Evolutionary conservation across 2,329 filamentous ascomycete genomes (phyloP).

Genomic region (Sphaerulina populicola): DNA sequence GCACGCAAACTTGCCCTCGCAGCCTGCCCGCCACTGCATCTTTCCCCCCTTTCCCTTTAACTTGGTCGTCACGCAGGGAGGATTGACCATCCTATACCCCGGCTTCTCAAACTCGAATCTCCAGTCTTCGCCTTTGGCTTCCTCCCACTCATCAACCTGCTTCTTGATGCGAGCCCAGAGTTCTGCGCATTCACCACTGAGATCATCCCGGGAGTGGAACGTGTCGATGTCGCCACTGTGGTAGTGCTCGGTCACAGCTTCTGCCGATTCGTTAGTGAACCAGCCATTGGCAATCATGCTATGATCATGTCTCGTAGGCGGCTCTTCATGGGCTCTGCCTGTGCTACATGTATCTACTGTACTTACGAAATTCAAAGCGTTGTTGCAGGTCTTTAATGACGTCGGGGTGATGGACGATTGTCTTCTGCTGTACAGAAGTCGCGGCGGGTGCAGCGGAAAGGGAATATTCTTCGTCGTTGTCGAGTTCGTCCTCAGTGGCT

Average conservation of each 20-base stretch:
- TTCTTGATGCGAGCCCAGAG: conserved; percentile 21
- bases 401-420: not conserved
- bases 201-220: conserved; percentile 12
- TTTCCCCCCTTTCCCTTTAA: conserved; percentile 14
- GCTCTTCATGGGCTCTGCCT: no score
- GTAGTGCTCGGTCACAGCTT: conserved; percentile 17
- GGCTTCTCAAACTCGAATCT: conserved; percentile 19
- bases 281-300: no score
- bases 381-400: conserved; percentile 10
- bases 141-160: conserved; percentile 20
- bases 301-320: no score
- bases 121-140: conserved; percentile 20
- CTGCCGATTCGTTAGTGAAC: no score
- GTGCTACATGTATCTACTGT: no score
- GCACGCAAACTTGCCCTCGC: conserved; percentile 24
- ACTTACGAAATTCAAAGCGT: conserved; percentile 17
- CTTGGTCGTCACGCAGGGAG: conserved; percentile 22
- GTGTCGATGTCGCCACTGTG: conserved; percentile 9
- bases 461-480: conserved; percentile 6
- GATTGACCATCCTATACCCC: conserved; percentile 2
- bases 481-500: not conserved
- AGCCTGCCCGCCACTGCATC: conserved; percentile 20
- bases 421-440: not conserved
- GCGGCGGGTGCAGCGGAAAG: not conserved
- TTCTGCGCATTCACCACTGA: conserved; percentile 13